phyloP scores from a whole-genome alignment of 1,139 yeast genomes.

The Candida glucosophila region DNA sequence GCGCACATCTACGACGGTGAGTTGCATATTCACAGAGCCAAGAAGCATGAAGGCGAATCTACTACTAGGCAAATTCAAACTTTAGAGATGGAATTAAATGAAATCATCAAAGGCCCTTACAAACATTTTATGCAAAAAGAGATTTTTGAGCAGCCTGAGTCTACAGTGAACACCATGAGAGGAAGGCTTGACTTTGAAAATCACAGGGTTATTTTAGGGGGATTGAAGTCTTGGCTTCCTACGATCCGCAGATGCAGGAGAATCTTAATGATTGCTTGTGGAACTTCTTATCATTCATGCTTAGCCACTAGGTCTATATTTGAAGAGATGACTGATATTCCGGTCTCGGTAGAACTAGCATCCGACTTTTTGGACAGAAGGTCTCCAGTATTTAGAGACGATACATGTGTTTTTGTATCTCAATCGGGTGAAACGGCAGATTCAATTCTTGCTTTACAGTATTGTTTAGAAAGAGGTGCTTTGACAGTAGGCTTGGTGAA shows the following conservation, averaged over 20 bases:
- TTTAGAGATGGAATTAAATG: constrained; percentile 92
- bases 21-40: constrained; percentile 94
- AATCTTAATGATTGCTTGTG: constrained; percentile 97
- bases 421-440: constrained; percentile 99
- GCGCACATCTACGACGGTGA: constrained; percentile 98
- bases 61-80: constrained; percentile 95
- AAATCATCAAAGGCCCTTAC: constrained; percentile 96
- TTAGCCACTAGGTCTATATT: constrained; percentile 93
- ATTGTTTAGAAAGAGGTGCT: constrained; percentile 96
- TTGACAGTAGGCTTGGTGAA: constrained; percentile 91
- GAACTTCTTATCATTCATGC: constrained; percentile 98
- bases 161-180: constrained; percentile 97
- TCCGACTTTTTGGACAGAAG: constrained; percentile 94
- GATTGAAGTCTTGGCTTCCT: constrained; percentile 75
- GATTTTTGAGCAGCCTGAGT: constrained; percentile 97
- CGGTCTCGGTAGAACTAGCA: constrained; percentile 93
- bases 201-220: constrained; percentile 75
- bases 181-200: constrained; percentile 94
- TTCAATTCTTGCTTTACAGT: constrained; percentile 91
- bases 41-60: constrained; percentile 83
- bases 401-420: constrained; percentile 93
- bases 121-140: constrained; percentile 98
- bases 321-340: constrained; percentile 94
- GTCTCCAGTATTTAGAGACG: constrained; percentile 96
- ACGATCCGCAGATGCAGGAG: constrained; percentile 93